phyloP scores from a whole-genome alignment of 768 basidiomycete species.

The Daedalea quercina region DNA sequence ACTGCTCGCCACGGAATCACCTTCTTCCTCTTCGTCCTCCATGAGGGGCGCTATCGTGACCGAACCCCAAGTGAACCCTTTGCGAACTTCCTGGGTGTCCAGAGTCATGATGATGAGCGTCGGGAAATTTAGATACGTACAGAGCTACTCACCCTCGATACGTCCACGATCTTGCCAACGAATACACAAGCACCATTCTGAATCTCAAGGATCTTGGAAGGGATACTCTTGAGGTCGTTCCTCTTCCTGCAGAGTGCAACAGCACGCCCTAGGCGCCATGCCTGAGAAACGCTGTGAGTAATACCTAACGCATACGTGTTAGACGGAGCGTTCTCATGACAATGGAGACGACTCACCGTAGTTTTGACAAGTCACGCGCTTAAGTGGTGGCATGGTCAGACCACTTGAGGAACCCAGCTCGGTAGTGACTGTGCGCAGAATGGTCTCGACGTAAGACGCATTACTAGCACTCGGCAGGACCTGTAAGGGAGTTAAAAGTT shows the following conservation, averaged over 20 bases:
- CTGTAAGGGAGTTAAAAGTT: slow-evolving; percentile 1
- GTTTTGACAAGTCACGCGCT: slow-evolving; percentile 17
- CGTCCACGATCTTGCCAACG: slow-evolving; percentile 53
- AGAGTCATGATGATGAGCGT: neutral
- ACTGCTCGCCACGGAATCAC: neutral
- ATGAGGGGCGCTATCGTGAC: slow-evolving; percentile 24
- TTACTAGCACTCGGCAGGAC: slow-evolving; percentile 17
- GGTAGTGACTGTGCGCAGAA: slow-evolving; percentile 21
- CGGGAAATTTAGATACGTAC: neutral
- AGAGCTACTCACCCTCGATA: slow-evolving; percentile 18
- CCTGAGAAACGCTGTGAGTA: slow-evolving; percentile 47
- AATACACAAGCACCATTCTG: slow-evolving; percentile 40
- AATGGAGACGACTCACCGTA: slow-evolving; percentile 16
- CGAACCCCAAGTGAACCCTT: slow-evolving; percentile 27
- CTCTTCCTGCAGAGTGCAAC: slow-evolving; percentile 44
- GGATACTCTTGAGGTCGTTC: slow-evolving; percentile 32
- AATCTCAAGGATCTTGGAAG: slow-evolving; percentile 23
- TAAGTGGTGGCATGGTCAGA: slow-evolving; percentile 21
- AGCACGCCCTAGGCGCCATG: slow-evolving; percentile 58
- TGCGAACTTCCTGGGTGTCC: slow-evolving; percentile 20
- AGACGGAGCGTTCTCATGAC: no score
- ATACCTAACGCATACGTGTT: slow-evolving; percentile 18
- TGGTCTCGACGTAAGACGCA: slow-evolving; percentile 16
- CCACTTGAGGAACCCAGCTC: slow-evolving; percentile 25
- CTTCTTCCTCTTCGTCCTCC: slow-evolving; percentile 25